phyloP scores from a whole-genome alignment of 2,329 filamentous ascomycete genomes.

The Pseudogymnoascus sp. region DNA sequence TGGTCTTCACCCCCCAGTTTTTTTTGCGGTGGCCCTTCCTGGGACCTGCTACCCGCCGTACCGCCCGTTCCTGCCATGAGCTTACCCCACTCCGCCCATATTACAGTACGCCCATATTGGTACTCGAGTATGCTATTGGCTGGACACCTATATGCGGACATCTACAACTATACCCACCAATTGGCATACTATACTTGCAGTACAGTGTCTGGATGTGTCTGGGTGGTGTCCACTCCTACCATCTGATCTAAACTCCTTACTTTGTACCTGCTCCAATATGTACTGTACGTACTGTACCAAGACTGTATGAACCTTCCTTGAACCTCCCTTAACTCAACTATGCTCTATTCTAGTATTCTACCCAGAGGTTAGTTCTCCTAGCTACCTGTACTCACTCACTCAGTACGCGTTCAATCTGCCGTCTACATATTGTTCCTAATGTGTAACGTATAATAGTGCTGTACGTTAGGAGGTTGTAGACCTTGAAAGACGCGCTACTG shows the following conservation, averaged over 20 bases:
- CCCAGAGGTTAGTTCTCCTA: neutral
- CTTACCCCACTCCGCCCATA: neutral
- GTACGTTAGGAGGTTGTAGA: neutral
- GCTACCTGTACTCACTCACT: neutral
- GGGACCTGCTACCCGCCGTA: conserved; percentile 5
- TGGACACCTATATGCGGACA: neutral
- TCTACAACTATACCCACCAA: no score
- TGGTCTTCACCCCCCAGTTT: neutral
- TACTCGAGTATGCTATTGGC: neutral
- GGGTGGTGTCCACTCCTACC: neutral
- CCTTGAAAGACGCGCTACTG: neutral
- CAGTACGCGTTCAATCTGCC: neutral
- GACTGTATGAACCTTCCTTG: no score
- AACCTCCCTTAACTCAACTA: neutral
- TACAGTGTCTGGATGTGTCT: no score
- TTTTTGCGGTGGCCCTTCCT: neutral
- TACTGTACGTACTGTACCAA: neutral
- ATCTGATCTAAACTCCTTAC: neutral
- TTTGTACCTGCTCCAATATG: neutral
- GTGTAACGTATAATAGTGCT: neutral
- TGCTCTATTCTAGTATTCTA: neutral
- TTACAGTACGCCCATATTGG: neutral
- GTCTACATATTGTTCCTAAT: neutral
- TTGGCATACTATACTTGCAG: no score
- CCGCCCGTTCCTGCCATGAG: conserved; percentile 3